Evolutionary conservation across 805 yeast genomes (phyloP), one percentile per base, ranked within the genome.

Genomic region (Lachancea dasiensis): DNA sequence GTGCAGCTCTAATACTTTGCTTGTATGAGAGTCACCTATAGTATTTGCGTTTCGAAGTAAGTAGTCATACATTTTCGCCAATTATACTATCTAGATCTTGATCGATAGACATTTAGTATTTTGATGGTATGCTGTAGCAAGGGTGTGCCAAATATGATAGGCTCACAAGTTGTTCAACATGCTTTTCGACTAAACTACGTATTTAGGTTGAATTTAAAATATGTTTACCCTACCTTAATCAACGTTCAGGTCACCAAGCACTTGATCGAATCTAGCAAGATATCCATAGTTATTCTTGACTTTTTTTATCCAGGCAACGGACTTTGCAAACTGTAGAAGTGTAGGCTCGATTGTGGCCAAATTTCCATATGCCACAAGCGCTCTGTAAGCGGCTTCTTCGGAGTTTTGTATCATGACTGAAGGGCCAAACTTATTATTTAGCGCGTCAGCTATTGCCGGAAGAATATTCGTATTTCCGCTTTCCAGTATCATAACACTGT

Each of bases 361-460:
- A 32, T 85, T 83, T 3, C 92, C 94, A 40, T 67, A 69, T 0
- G 82, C 78, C 18, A 84, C 66, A 8, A 71, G 45, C 16, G 78
- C 47, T 51, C 95, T 69, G 56, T 84, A 85, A 0, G 77, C 74
- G 2, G 87, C 75, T 57, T 85, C 95, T 27, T 76, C 70, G 26
- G 72, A 72, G 1, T 61, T 50, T 24, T 51, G 56, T 20, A 52
- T 52, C 2, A 47, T 42, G 6, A 62, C 60, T 6, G 63, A 49
- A 3, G 49, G 46, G 3, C 56, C 60, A 31, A 54, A 56, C 19
- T 56, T 56, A 0, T 44, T 41, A 23, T 58, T 55, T 8, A 64
- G 33, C 1, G 54, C 52, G 15, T 56, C 61, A 2, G 60, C 45
- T 10, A 68, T 27, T 17, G 56, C 46, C 13, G 64, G 58, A 2